These are phyloP conservation scores for Zygosaccharomyces pseudobailii DNA, from an alignment of 1,139 yeast genomes.

Conservation along the genomic window DNA sequence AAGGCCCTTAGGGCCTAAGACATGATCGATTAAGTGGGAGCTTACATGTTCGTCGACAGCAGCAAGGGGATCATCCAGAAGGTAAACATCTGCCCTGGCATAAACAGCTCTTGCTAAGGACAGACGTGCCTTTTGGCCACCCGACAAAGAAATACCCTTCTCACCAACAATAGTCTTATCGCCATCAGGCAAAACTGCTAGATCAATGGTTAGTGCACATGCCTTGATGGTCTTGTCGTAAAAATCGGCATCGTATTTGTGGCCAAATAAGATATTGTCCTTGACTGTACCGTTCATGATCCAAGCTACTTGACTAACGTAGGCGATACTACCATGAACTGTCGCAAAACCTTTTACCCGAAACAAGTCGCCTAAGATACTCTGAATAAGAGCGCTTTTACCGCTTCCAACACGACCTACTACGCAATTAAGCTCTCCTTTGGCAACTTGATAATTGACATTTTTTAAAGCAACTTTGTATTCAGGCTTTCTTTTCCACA, in stretches of 20 bases:
- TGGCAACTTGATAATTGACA: constrained; percentile 62
- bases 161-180: constrained; percentile 93
- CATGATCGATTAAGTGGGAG: constrained; percentile 71
- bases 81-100: constrained; percentile 86
- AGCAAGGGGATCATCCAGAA: constrained; percentile 88
- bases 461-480: constrained; percentile 74
- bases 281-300: constrained; percentile 90
- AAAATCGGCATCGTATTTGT: constrained; percentile 72
- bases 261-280: constrained; percentile 88
- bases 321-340: constrained; percentile 77
- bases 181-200: constrained; percentile 77
- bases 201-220: constrained; percentile 82
- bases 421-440: constrained; percentile 81
- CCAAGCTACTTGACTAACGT: constrained; percentile 94
- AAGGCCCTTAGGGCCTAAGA: constrained; percentile 77
- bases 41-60: constrained; percentile 97
- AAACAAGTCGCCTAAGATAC: constrained; percentile 80
- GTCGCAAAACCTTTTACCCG: constrained; percentile 71
- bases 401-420: constrained; percentile 95
- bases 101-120: constrained; percentile 94
- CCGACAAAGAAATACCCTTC: constrained; percentile 92
- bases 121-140: constrained; percentile 95
- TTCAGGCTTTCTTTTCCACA: constrained; percentile 79
- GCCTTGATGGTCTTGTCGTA: constrained; percentile 78
- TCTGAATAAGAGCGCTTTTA: constrained; percentile 80